These are phyloP conservation scores for Hypsizygus marmoreus DNA, from an alignment of 768 basidiomycete species.

Conservation along the genomic window DNA sequence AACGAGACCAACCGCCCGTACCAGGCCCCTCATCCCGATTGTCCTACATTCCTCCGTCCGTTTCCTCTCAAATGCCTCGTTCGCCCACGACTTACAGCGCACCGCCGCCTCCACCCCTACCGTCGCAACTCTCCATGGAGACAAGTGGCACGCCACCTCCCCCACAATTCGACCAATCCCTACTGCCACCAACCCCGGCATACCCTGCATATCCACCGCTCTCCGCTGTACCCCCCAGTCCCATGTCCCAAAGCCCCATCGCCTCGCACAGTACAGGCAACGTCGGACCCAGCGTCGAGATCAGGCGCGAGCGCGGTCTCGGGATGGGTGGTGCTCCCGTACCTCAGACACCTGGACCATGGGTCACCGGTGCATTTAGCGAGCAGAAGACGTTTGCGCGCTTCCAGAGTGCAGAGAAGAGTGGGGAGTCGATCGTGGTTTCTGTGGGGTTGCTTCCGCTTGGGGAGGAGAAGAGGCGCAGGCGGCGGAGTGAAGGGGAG, in stretches of 20 bases:
- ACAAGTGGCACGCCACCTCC: constrained; percentile 1
- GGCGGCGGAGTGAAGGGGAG: constrained; percentile 12
- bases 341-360: constrained; percentile 60
- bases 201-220: constrained; percentile 67
- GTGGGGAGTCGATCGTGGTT: constrained; percentile 65
- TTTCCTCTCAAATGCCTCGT: constrained; percentile 37
- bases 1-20: constrained; percentile 23
- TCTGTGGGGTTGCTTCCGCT: constrained; percentile 58
- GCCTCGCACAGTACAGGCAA: constrained; percentile 48
- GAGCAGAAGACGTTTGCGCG: constrained; percentile 34
- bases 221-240: constrained; percentile 49
- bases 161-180: constrained; percentile 11
- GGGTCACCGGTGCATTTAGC: constrained; percentile 46
- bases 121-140: constrained; percentile 9
- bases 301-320: constrained; percentile 57
- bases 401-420: constrained; percentile 31
- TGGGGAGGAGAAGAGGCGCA: constrained; percentile 21
- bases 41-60: constrained; percentile 35
- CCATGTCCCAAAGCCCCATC: constrained; percentile 58
- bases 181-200: constrained; percentile 62
- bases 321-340: constrained; percentile 32
- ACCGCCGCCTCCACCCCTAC: constrained; percentile 36
- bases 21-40: constrained; percentile 29
- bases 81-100: constrained; percentile 60
- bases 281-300: constrained; percentile 63